phyloP scores from a whole-genome alignment of 2,329 filamentous ascomycete species.

The Apiospora rasikravindrae region DNA sequence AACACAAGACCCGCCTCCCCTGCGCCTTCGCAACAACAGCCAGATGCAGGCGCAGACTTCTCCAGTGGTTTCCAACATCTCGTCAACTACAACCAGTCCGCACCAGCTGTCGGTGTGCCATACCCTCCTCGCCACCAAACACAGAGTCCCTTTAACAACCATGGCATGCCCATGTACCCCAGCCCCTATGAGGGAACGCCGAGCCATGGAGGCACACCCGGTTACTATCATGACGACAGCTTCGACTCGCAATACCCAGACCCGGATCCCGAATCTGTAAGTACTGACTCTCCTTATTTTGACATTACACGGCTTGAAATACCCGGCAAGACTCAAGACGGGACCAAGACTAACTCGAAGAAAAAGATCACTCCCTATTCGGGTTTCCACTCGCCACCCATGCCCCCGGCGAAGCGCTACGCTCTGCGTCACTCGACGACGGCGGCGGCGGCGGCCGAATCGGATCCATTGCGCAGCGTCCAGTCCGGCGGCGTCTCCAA shows the following conservation, averaged over 20 bases:
- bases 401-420: slow-evolving; percentile 44
- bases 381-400: slow-evolving; percentile 22
- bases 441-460: slow-evolving; percentile 12
- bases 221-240: slow-evolving; percentile 6
- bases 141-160: slow-evolving; percentile 3
- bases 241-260: slow-evolving; percentile 12
- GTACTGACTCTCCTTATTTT: background rate
- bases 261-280: slow-evolving; percentile 1
- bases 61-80: slow-evolving; percentile 11
- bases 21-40: slow-evolving; percentile 17
- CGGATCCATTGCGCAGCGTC: slow-evolving; percentile 33
- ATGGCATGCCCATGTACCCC: slow-evolving; percentile 2
- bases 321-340: background rate
- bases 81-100: slow-evolving; percentile 15
- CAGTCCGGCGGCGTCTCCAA: slow-evolving; percentile 41
- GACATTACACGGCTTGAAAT: background rate
- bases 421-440: slow-evolving; percentile 34
- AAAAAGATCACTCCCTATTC: background rate
- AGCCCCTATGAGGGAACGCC: slow-evolving; percentile 14
- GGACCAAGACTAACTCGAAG: background rate
- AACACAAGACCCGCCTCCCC: slow-evolving; percentile 7
- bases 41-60: slow-evolving; percentile 5
- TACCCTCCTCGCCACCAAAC: slow-evolving; percentile 11
- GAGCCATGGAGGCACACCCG: slow-evolving; percentile 1
- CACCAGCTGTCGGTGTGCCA: background rate